These are phyloP conservation scores for Aspergillus haitiensis DNA, from an alignment of 495 filamentous ascomycete genomes.

Conservation along the genomic window DNA sequence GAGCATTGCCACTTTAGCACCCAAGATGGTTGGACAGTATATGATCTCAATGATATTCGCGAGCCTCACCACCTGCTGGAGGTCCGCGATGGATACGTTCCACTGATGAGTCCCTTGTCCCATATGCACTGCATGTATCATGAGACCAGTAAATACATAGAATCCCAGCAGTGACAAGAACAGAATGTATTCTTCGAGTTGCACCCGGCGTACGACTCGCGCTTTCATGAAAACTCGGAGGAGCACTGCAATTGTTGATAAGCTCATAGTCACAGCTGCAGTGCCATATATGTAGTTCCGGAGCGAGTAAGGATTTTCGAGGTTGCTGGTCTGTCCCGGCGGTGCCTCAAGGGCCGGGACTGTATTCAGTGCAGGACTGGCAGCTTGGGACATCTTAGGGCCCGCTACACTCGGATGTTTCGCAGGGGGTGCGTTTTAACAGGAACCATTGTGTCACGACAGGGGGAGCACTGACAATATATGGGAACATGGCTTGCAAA, in stretches of 20 bases:
- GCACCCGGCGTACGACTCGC: neutral
- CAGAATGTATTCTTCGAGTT: neutral
- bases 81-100: neutral
- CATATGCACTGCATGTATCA: neutral
- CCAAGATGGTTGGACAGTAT: constrained; percentile 4
- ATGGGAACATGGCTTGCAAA: no score
- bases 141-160: neutral
- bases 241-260: neutral
- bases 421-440: neutral
- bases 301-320: constrained; percentile 3
- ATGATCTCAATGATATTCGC: constrained; percentile 5
- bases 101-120: neutral
- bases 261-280: neutral
- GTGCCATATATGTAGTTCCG: constrained; percentile 1
- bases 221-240: neutral
- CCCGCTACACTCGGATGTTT: neutral
- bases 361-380: neutral
- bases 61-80: neutral
- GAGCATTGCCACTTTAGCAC: constrained; percentile 3
- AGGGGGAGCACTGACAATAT: no score
- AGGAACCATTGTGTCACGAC: neutral
- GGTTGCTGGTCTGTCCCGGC: constrained; percentile 2
- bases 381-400: neutral
- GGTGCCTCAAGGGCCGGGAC: constrained; percentile 1
- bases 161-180: neutral